Evolutionary conservation across 1,139 yeast species (phyloP), one percentile per base, ranked within the genome.

Genomic region (Taphrina populina): DNA sequence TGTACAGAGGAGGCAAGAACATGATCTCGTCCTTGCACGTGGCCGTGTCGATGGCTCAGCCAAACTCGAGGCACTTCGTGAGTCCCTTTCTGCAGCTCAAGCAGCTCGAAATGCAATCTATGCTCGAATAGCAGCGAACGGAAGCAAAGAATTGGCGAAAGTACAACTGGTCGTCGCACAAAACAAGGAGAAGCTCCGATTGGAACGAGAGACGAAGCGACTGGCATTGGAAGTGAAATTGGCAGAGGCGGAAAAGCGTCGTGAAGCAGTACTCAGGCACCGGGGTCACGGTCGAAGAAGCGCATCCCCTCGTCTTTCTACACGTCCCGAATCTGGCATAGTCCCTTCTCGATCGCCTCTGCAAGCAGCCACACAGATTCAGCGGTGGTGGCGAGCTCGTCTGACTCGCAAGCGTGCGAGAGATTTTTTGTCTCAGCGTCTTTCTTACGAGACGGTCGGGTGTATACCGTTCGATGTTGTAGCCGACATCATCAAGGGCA

Each of bases 171-270:
- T 49, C 20, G 54, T 33, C 15, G 46, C 24, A 21, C 54, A 49
- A 19, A 40, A 49, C 29, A 40, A 41, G 21, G 54, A 49, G 21
- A 32, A 33, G 15, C 40, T 30, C n/a, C n/a, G n/a, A 6, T 8
- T 24, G 20, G 54, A 37, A 15, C 37, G 54, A 7, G 54, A 49
- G 30, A 39, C 54, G 26, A 29, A 20, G 26, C 17, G 46, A 17
- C 46, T 37, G 7, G 54, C 54, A 8, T 24, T 49, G 33, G 39
- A 49, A 24, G 32, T 29, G 15, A 49, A 49, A 33, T 32, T 26
- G 39, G 54, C 27, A 2, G 54, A 49, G 11, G 54, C 54, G 4
- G 54, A 49, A 33, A 37, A 32, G 29, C 27, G 54, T 7, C 29
- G 54, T 2, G 32, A 21, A 26, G 10, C 17, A 15, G 39, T 33